Evolutionary conservation across 108 stramenopile species (phyloP).

Genomic region (Cyclotella cryptica): DNA sequence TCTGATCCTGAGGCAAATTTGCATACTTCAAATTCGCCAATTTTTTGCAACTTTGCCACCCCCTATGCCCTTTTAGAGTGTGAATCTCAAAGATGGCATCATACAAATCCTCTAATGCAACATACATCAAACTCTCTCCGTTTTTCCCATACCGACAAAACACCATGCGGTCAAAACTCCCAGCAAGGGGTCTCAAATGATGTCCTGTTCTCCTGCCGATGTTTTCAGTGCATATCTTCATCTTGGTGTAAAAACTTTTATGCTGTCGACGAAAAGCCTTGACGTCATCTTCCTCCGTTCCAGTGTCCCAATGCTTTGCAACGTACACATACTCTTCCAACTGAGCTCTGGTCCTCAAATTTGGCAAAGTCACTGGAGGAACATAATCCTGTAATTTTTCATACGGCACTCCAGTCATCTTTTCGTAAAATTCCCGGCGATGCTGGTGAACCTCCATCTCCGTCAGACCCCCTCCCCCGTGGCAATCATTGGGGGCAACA

Average conservation of each 20-base stretch:
- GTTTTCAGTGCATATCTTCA: constrained; percentile 35
- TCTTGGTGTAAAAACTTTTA: constrained; percentile 46
- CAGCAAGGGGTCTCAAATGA: constrained; percentile 22
- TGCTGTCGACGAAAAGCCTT: constrained; percentile 34
- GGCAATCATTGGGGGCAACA: constrained; percentile 22
- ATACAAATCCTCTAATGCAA: constrained; percentile 43
- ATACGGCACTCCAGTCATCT: constrained; percentile 8
- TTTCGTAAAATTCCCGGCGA: constrained; percentile 30
- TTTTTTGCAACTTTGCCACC: constrained; percentile 33
- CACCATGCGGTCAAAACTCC: constrained; percentile 8
- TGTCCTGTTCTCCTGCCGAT: constrained; percentile 44
- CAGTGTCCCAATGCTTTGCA: constrained; percentile 47
- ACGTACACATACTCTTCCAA: constrained; percentile 36
- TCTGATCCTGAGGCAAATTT: constrained; percentile 38
- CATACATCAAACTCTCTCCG: constrained; percentile 48
- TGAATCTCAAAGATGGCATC: constrained; percentile 50
- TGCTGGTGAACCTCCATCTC: constrained; percentile 16
- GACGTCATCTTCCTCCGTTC: constrained; percentile 31
- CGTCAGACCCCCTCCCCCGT: constrained; percentile 22
- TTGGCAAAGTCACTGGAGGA: constrained; percentile 19
- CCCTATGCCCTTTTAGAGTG: constrained; percentile 25
- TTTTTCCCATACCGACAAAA: constrained; percentile 48
- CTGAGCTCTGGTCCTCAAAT: constrained; percentile 35
- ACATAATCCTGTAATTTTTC: constrained; percentile 16
- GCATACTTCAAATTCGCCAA: constrained; percentile 49